Evolutionary conservation across 2,329 filamentous ascomycete species (phyloP).

Genomic region (Neoarthrinium moseri): DNA sequence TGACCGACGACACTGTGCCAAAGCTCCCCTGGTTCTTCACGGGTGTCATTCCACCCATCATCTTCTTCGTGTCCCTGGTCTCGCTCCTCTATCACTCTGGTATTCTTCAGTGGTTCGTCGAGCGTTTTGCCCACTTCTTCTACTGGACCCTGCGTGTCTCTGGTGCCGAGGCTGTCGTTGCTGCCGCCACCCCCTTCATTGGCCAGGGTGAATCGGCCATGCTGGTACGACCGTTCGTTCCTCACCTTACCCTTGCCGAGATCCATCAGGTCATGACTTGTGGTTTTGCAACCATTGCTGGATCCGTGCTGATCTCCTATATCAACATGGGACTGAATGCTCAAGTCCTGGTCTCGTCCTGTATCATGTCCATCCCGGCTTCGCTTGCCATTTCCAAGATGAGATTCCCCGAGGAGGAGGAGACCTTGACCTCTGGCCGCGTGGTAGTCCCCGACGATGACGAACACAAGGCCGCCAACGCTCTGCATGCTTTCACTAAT

Average conservation of each 20-base stretch:
- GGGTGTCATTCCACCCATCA: conserved; percentile 82
- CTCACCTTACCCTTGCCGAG: conserved; percentile 83
- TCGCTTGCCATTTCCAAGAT: conserved; percentile 88
- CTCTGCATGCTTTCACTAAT: conserved; percentile 73
- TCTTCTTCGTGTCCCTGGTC: conserved; percentile 94
- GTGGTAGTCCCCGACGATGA: conserved; percentile 80
- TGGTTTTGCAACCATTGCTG: conserved; percentile 89
- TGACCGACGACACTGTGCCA: conserved; percentile 52
- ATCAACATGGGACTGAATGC: conserved; percentile 80
- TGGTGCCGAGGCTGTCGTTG: conserved; percentile 90
- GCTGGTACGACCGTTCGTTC: conserved; percentile 83
- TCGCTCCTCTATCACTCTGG: conserved; percentile 81
- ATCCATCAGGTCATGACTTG: conserved; percentile 91
- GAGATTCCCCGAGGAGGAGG: conserved; percentile 84
- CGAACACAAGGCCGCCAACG: conserved; percentile 74
- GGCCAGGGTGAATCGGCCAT: conserved; percentile 93
- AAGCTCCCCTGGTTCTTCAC: conserved; percentile 67
- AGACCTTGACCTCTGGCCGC: conserved; percentile 78
- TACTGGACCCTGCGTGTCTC: conserved; percentile 87
- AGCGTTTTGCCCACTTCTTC: conserved; percentile 86
- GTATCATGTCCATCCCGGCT: conserved; percentile 93
- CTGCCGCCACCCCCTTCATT: conserved; percentile 89
- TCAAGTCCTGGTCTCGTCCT: conserved; percentile 84
- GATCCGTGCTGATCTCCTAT: conserved; percentile 83
- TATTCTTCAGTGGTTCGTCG: conserved; percentile 84